Conservation (phyloP, 106 monocot genomes). For the Gastrodia elata region DNA sequence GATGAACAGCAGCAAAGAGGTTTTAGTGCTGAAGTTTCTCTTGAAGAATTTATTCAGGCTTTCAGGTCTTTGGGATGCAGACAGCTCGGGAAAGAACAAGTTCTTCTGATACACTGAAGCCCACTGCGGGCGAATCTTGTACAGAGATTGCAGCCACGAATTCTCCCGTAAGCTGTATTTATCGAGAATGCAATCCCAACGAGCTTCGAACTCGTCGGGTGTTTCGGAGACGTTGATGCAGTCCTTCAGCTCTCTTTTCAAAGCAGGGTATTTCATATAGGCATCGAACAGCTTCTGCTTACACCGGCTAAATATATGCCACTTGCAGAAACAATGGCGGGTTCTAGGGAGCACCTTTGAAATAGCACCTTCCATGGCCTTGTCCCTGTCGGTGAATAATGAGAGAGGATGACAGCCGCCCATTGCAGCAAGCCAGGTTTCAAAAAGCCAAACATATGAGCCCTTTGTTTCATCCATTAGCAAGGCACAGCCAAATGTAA, state of each 20-base stretch:
- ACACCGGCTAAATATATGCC: conserved; percentile 74
- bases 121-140: conserved; percentile 48
- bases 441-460: conserved; percentile 90
- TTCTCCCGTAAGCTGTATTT: conserved; percentile 83
- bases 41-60: conserved; percentile 90
- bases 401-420: conserved; percentile 49
- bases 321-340: conserved; percentile 73
- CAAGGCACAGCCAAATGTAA: conserved; percentile 75
- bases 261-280: conserved; percentile 46
- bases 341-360: conserved; percentile 57
- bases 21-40: conserved; percentile 66
- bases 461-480: conserved; percentile 93
- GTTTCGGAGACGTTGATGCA: conserved; percentile 56
- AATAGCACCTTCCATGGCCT: conserved; percentile 83
- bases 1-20: conserved; percentile 54
- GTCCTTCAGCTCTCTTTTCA: conserved; percentile 55
- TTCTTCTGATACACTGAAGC: conserved; percentile 52
- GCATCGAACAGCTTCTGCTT: conserved; percentile 76
- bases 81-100: conserved; percentile 61
- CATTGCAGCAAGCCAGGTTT: conserved; percentile 84
- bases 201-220: conserved; percentile 63
- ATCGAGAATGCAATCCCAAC: conserved; percentile 60
- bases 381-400: conserved; percentile 68
- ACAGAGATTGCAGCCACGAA: conserved; percentile 55
- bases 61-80: conserved; percentile 40